Conservation (phyloP, 352 stramenopile species). For the Phytophthora melonis region DNA sequence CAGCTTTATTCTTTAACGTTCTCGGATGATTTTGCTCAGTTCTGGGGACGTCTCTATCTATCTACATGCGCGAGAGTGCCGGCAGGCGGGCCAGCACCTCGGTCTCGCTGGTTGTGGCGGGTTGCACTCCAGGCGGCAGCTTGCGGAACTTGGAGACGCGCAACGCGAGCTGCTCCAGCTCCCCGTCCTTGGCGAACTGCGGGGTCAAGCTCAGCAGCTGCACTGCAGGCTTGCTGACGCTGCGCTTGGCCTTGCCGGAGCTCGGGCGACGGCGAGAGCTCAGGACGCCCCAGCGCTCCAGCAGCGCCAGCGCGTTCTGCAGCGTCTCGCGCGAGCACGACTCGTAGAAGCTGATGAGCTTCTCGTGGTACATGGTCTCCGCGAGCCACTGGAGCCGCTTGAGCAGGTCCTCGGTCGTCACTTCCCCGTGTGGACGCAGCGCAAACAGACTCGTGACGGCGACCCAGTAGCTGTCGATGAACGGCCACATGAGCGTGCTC, state of each 20-base stretch:
- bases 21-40: conserved; percentile 5
- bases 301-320: conserved; percentile 75
- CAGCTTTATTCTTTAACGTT: conserved; percentile 35
- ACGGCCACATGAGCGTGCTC: conserved; percentile 86
- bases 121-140: conserved; percentile 55
- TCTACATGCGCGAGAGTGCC: conserved; percentile 78
- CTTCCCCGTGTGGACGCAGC: conserved; percentile 59
- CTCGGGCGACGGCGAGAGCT: conserved; percentile 31
- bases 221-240: conserved; percentile 20
- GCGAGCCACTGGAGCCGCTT: conserved; percentile 87
- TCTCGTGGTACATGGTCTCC: conserved; percentile 90
- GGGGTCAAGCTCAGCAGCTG: conserved; percentile 46
- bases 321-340: conserved; percentile 87
- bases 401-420: conserved; percentile 68
- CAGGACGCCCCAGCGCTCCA: conserved; percentile 77
- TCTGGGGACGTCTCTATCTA: neutral
- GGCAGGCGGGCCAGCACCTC: conserved; percentile 75
- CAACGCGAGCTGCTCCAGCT: conserved; percentile 68
- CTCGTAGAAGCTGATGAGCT: conserved; percentile 88
- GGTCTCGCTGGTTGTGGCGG: conserved; percentile 52
- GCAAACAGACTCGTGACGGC: conserved; percentile 79
- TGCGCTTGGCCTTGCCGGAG: conserved; percentile 24
- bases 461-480: conserved; percentile 90
- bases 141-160: conserved; percentile 83
- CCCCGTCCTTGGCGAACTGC: conserved; percentile 61